phyloP scores from a whole-genome alignment of 805 yeast genomes.

The Suhomyces canberraensis region DNA sequence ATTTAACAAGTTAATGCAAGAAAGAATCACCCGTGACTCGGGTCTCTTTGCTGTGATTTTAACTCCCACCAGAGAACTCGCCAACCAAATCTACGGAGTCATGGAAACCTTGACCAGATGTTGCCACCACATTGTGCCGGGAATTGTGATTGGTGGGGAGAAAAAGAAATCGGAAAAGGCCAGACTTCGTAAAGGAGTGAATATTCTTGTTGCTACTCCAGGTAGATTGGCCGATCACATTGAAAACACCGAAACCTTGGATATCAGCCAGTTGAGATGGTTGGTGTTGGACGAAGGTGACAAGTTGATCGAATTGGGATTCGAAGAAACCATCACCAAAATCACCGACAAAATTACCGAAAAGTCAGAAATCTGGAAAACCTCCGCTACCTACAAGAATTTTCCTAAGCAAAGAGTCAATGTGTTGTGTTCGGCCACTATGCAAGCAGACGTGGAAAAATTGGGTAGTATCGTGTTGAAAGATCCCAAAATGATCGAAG shows the following conservation, averaged over 20 bases:
- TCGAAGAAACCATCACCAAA: conserved; percentile 85
- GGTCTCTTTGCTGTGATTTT: conserved; percentile 88
- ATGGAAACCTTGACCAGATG: conserved; percentile 68
- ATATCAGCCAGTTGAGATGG: conserved; percentile 73
- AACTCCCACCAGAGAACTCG: conserved; percentile 94
- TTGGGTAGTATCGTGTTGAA: conserved; percentile 75
- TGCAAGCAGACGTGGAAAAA: conserved; percentile 74
- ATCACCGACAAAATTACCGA: conserved; percentile 61
- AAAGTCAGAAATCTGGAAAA: conserved; percentile 36
- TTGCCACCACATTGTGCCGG: conserved; percentile 89
- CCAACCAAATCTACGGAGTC: conserved; percentile 83
- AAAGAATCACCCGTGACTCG: conserved; percentile 52
- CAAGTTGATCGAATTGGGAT: conserved; percentile 90
- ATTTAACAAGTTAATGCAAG: conserved; percentile 63
- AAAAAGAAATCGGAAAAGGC: conserved; percentile 97
- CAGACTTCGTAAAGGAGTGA: conserved; percentile 90
- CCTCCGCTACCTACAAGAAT: conserved; percentile 42
- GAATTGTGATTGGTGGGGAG: conserved; percentile 96
- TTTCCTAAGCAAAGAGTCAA: conserved; percentile 73
- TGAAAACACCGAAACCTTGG: conserved; percentile 78
- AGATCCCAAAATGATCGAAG: conserved; percentile 64
- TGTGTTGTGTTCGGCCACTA: conserved; percentile 91
- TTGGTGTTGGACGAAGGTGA: conserved; percentile 97
- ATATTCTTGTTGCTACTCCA: conserved; percentile 95
- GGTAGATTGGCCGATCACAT: conserved; percentile 95